These are phyloP conservation scores for Aspergillus fischeri DNA, from an alignment of 2,329 filamentous ascomycete genomes.

Conservation along the genomic window DNA sequence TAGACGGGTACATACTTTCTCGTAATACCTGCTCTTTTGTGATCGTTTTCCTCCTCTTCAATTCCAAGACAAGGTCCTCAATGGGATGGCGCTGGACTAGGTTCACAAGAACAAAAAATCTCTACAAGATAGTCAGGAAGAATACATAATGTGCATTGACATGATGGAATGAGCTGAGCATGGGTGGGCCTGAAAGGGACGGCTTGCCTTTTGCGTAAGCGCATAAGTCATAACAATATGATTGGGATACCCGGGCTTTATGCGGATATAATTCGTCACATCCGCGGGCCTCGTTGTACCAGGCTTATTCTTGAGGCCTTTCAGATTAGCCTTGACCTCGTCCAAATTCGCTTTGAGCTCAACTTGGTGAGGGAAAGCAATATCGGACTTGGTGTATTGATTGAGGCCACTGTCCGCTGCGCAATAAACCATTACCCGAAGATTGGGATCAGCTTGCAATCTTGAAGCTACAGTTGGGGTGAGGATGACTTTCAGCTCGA, in stretches of 20 bases:
- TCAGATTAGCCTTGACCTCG: conserved; percentile 87
- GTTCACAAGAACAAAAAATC: conserved; percentile 68
- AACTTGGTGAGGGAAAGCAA: conserved; percentile 86
- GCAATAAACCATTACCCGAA: conserved; percentile 80
- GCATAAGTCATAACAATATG: conserved; percentile 85
- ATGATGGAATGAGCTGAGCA: background rate
- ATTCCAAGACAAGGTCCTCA: conserved; percentile 63
- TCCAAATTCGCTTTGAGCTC: conserved; percentile 87
- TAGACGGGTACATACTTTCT: conserved; percentile 58
- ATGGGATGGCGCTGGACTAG: conserved; percentile 71
- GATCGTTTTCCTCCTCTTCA: conserved; percentile 67
- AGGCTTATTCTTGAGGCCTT: conserved; percentile 92
- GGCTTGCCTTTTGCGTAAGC: conserved; percentile 73
- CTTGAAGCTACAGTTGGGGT: conserved; percentile 52
- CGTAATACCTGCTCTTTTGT: conserved; percentile 75
- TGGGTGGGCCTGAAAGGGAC: background rate
- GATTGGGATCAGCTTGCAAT: conserved; percentile 57
- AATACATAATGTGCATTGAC: background rate
- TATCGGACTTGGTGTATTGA: conserved; percentile 59
- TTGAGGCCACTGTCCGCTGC: conserved; percentile 58
- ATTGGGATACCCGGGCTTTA: conserved; percentile 66
- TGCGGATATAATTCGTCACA: conserved; percentile 72
- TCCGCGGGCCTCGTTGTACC: conserved; percentile 92
- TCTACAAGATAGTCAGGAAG: conserved; percentile 45
- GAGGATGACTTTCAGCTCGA: conserved; percentile 56